Conservation (phyloP, 208 protist genomes). For the Tritrichomonas musculus region DNA sequence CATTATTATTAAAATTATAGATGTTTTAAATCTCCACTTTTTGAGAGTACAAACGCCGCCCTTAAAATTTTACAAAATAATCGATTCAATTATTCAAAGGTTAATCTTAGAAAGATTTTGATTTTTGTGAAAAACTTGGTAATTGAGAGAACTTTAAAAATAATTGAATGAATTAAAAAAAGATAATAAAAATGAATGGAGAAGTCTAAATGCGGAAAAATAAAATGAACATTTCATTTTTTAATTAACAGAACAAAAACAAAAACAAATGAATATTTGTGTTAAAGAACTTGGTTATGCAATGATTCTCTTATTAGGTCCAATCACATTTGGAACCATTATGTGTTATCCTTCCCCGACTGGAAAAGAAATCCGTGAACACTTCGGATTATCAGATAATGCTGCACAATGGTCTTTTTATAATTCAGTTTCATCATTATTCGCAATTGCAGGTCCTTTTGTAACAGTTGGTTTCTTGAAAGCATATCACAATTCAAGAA, state of each 20-base stretch:
- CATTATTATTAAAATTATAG: no score
- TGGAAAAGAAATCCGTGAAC: background rate
- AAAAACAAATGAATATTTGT: background rate
- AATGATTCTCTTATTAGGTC: background rate
- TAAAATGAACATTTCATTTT: background rate
- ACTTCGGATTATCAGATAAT: no score
- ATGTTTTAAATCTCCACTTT: no score
- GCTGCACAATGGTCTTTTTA: background rate
- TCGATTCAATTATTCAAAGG: background rate
- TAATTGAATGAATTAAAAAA: background rate
- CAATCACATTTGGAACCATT: background rate
- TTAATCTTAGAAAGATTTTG: background rate
- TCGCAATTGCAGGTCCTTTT: background rate
- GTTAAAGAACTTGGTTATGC: background rate
- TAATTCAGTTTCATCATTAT: background rate
- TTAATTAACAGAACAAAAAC: no score
- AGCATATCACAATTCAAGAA: background rate
- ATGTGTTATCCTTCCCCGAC: background rate
- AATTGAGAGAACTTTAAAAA: background rate
- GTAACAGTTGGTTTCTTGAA: background rate
- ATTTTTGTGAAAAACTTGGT: background rate
- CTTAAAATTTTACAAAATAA: no score
- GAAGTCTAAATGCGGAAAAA: background rate
- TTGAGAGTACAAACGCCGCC: no score
- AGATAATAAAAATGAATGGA: background rate